Evolutionary conservation across 2,329 filamentous ascomycete species (phyloP), one percentile per base, ranked within the genome.

Genomic region (Epichloe hybrida): DNA sequence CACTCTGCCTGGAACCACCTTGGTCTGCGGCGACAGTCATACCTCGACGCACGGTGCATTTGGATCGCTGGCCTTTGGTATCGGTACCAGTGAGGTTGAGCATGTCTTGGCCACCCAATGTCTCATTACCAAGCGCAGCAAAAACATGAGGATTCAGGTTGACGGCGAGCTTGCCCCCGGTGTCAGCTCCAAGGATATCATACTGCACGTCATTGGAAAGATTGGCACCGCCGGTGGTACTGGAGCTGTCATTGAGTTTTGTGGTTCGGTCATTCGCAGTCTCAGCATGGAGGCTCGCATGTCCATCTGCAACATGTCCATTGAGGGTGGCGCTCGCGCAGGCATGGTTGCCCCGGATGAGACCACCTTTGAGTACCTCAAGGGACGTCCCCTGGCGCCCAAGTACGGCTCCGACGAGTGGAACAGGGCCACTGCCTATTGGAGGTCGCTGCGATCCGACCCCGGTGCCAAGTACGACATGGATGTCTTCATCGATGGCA

Each of bases 221-320:
- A 95, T 97, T 59, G 93, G 93, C 61, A 97, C 93, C 23, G 93
- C 93, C 54, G 93, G 91, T 66, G 93, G 93, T 60, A 97, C 85
- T 51, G 90, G 91, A 55, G 84, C 86, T 49, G 93, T 97, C 57
- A 96, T 98, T 61, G 93, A 98, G 73, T 98, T 91, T 74, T 95
- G 89, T 64, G 93, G 93, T 53, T 95, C 90, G 49, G 88, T 93
- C 54, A 96, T 98, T 65, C 83, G 88, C 59, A 72, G 71, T 54
- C 75, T 97, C 60, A 95, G 88, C 69, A 95, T 98, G 80, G 93
- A 97, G 70, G 93, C 91, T 42, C 83, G 93, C 59, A 97, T 98
- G 93, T 96, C 90, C 56, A 95, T 98, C 66, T 97, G 93, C 75
- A 98, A 98, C 74, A 97, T 97, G 93, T 89, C 90, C 13, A 96